Evolutionary conservation across 352 stramenopile species (phyloP), one percentile per base, ranked within the genome.

Genomic region (Pythium phragmiticola): DNA sequence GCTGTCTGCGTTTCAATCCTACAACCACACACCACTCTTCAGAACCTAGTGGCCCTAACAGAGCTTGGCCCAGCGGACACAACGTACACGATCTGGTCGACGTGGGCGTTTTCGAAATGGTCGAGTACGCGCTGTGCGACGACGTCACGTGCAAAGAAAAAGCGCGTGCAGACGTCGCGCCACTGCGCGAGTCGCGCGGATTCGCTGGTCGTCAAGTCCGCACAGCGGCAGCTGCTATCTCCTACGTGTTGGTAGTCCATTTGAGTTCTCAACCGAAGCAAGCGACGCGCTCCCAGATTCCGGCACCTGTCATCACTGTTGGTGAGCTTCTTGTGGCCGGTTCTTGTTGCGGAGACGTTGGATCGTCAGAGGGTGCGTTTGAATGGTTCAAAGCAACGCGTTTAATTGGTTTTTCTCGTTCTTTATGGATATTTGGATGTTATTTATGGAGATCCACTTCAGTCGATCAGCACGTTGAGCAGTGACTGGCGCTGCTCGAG

Each of bases 401-500:
- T 30, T 30, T 30, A 30, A 5, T 30, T 30, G 26, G 26, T 7
- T 12, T 0, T 4, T 30, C 17, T 12, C 17, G 33, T 46, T 45
- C 33, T 16, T 51, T 42, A 42, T 37, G 37, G 28, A 45, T 47
- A 46, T 34, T 4, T 21, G 13, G 12, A 0, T 16, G 49, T 66
- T 66, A 60, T 19, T 55, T 68, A 68, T 37, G 53, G 36, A 11
- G 13, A 7, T 8, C 7, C 30, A 2, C 6, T 9, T 82, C 62
- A 90, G 59, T 89, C 77, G 33, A 88, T 70, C n/a, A 90, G 69
- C 41, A 82, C 80, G 41, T 78, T 75, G 37, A 90, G 73, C 41
- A 94, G 72, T 43, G 78, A 69, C 68, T 94, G 80, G 43, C 84
- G 82, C 57, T 94, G 84, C 56, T 91, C 79, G 6, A 87, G 70